Conservation (phyloP, 805 yeast genomes). For the Saccharomyces eubayanus region DNA sequence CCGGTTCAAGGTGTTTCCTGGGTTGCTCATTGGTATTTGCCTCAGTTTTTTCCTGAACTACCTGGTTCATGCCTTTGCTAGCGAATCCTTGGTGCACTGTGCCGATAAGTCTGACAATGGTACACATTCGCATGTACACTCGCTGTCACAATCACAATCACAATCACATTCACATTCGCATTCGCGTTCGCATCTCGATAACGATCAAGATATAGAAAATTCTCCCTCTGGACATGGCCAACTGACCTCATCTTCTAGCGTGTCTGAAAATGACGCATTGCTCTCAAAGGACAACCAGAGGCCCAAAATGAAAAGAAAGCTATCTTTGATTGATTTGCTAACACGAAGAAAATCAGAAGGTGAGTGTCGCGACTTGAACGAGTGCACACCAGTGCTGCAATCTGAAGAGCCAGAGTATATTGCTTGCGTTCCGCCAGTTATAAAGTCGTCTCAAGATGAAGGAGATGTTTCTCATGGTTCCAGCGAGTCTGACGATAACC, state of each 20-base stretch:
- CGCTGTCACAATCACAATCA: slow-evolving; percentile 10
- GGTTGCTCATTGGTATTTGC: slow-evolving; percentile 45
- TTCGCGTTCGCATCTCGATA: slow-evolving; percentile 4
- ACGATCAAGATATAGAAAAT: not conserved
- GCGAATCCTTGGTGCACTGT: slow-evolving; percentile 81
- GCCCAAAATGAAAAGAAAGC: not conserved
- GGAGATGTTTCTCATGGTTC: not conserved
- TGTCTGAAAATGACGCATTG: not conserved
- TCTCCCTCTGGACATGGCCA: not conserved
- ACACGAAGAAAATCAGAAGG: slow-evolving; percentile 3
- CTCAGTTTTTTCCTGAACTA: slow-evolving; percentile 54
- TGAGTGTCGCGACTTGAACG: slow-evolving; percentile 1
- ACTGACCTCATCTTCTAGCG: not conserved
- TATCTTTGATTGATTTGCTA: not conserved
- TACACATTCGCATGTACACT: slow-evolving; percentile 14
- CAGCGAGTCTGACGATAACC: not conserved
- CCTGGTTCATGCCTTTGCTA: slow-evolving; percentile 63
- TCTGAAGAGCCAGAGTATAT: slow-evolving; percentile 5
- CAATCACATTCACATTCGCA: slow-evolving; percentile 6
- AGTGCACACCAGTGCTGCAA: slow-evolving; percentile 4
- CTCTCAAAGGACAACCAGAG: not conserved
- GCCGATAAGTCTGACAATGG: slow-evolving; percentile 41
- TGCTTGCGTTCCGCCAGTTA: slow-evolving; percentile 8
- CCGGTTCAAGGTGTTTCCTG: slow-evolving; percentile 38
- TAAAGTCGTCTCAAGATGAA: not conserved